Conservation (phyloP, 371 early-diverging fungal genomes). For the Lichtheimia hyalospora region DNA sequence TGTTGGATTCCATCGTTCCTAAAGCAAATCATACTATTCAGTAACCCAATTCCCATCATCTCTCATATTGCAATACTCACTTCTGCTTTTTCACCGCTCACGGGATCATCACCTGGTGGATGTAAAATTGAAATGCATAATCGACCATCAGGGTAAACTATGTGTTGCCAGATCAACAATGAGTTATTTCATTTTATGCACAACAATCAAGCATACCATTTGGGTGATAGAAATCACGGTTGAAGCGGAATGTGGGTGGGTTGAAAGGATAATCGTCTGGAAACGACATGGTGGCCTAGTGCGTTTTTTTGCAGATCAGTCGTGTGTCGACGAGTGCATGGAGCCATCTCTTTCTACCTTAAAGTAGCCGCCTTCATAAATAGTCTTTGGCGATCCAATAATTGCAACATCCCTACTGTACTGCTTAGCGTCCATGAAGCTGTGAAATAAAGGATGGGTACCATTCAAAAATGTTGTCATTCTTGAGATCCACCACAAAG, state of each 20-base stretch:
- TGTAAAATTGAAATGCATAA: constrained; percentile 87
- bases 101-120: constrained; percentile 75
- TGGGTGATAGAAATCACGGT: constrained; percentile 74
- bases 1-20: constrained; percentile 93
- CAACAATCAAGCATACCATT: constrained; percentile 59
- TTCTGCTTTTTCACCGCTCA: constrained; percentile 81
- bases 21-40: neutral
- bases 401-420: constrained; percentile 72
- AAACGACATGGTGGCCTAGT: constrained; percentile 56
- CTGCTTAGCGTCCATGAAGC: neutral
- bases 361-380: constrained; percentile 90
- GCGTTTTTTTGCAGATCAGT: neutral
- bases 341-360: constrained; percentile 48
- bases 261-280: constrained; percentile 56
- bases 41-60: neutral
- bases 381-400: constrained; percentile 82
- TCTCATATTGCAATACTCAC: constrained; percentile 29
- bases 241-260: constrained; percentile 83
- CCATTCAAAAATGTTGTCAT: constrained; percentile 68
- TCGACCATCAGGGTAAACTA: constrained; percentile 73
- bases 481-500: constrained; percentile 70
- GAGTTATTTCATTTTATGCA: too few relatives aligned
- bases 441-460: constrained; percentile 6
- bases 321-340: constrained; percentile 35
- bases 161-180: too few relatives aligned